phyloP scores from a whole-genome alignment of 305 asterid species.

The Plantago rigida region DNA sequence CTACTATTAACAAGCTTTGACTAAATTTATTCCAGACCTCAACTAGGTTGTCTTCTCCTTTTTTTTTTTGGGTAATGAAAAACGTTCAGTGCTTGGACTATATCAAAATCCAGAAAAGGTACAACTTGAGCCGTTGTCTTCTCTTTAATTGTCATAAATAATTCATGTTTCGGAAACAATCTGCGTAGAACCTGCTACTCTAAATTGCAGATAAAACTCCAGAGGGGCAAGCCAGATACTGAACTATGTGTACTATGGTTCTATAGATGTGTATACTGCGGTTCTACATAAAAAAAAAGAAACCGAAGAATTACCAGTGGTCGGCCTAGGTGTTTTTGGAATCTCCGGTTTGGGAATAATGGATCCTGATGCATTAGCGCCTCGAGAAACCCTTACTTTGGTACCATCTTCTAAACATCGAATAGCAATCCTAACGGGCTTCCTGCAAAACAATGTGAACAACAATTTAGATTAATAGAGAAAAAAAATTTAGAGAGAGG shows the following conservation, averaged over 20 bases:
- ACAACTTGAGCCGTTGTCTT: neutral
- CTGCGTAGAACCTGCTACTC: neutral
- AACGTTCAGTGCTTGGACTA: no score
- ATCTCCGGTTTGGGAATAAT: conserved; percentile 85
- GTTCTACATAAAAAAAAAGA: neutral
- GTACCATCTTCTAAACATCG: conserved; percentile 72
- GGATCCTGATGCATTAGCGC: conserved; percentile 75
- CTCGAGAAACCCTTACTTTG: conserved; percentile 78
- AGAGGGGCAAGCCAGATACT: conserved; percentile 3
- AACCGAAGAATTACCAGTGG: conserved; percentile 45
- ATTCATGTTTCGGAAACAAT: conserved; percentile 10
- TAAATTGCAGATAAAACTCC: conserved; percentile 6
- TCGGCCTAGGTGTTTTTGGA: conserved; percentile 72
- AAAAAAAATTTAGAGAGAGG: neutral
- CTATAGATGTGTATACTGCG: no score
- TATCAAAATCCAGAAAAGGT: no score
- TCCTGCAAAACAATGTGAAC: conserved; percentile 43
- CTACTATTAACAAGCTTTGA: neutral
- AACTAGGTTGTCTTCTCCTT: no score
- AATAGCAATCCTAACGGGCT: conserved; percentile 70
- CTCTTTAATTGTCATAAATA: conserved; percentile 4
- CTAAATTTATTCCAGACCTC: neutral
- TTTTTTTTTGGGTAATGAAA: no score
- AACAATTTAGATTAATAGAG: conserved; percentile 15
- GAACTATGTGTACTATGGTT: no score